These are phyloP conservation scores for Tubosaeta sp. DNA, from an alignment of 768 basidiomycete species.

Conservation along the genomic window DNA sequence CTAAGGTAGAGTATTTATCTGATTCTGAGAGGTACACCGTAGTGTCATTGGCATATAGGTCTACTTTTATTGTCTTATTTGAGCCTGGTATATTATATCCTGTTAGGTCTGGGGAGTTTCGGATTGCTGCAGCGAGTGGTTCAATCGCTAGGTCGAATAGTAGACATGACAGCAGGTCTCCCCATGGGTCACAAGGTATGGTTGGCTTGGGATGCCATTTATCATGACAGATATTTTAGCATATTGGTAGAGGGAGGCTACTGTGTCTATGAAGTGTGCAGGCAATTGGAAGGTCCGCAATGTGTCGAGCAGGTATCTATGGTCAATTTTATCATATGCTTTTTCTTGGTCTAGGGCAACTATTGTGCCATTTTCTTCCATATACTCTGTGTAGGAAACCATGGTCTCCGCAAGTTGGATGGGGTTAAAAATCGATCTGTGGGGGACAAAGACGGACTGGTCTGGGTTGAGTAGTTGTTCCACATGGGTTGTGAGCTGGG, in stretches of 20 bases:
- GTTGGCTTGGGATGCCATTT: background rate
- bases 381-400: conserved; percentile 10
- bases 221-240: background rate
- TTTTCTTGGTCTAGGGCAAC: conserved; percentile 16
- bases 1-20: conserved; percentile 23
- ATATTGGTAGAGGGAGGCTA: background rate
- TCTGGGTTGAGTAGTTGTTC: conserved; percentile 13
- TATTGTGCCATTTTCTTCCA: conserved; percentile 26
- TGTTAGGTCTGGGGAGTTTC: background rate
- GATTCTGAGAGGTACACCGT: conserved; percentile 10
- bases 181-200: background rate
- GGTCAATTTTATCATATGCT: conserved; percentile 32
- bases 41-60: conserved; percentile 29
- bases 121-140: background rate
- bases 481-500: conserved; percentile 12
- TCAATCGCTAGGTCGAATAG: background rate
- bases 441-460: conserved; percentile 38
- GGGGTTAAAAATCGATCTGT: conserved; percentile 30
- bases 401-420: conserved; percentile 25
- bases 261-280: background rate
- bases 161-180: background rate
- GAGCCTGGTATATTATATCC: conserved; percentile 1
- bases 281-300: background rate
- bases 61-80: conserved; percentile 3
- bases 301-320: conserved; percentile 23